phyloP scores from a whole-genome alignment of 805 yeast species.

The Metschnikowia reukaufii region DNA sequence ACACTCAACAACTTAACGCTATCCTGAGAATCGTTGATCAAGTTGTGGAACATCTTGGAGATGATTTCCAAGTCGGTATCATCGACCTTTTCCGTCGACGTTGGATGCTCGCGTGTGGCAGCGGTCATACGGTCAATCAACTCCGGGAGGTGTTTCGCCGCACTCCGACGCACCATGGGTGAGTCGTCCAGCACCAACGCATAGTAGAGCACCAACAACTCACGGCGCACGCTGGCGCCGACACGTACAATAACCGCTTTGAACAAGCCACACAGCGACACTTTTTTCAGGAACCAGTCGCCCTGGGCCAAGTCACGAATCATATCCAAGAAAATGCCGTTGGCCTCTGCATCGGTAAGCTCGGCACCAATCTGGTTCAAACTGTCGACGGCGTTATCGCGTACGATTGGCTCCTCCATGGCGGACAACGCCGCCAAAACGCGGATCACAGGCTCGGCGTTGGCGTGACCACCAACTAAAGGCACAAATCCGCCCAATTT shows the following conservation, averaged over 20 bases:
- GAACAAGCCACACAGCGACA: slow-evolving; percentile 88
- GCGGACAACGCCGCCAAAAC: slow-evolving; percentile 83
- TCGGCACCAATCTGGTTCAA: slow-evolving; percentile 67
- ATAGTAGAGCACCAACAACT: slow-evolving; percentile 63
- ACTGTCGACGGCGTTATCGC: slow-evolving; percentile 91
- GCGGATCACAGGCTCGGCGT: slow-evolving; percentile 53
- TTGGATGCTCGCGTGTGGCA: slow-evolving; percentile 43
- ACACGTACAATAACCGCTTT: slow-evolving; percentile 65
- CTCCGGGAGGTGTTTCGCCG: slow-evolving; percentile 80
- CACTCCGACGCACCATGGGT: slow-evolving; percentile 96
- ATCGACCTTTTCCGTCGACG: slow-evolving; percentile 33
- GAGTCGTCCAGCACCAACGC: slow-evolving; percentile 85
- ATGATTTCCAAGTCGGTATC: slow-evolving; percentile 75
- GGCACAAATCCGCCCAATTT: slow-evolving; percentile 88
- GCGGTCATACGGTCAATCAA: slow-evolving; percentile 56
- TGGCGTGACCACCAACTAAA: slow-evolving; percentile 73
- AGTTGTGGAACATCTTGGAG: slow-evolving; percentile 75
- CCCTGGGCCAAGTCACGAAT: slow-evolving; percentile 78
- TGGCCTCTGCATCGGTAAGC: slow-evolving; percentile 62
- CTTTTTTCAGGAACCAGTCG: slow-evolving; percentile 92
- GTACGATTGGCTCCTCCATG: slow-evolving; percentile 93
- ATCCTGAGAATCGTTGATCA: slow-evolving; percentile 87
- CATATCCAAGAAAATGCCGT: slow-evolving; percentile 67
- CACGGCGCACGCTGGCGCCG: slow-evolving; percentile 52
- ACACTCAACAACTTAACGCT: slow-evolving; percentile 89